Evolutionary conservation across 1,284 basidiomycete genomes (phyloP).

Genomic region (Microbotryum intermedium): DNA sequence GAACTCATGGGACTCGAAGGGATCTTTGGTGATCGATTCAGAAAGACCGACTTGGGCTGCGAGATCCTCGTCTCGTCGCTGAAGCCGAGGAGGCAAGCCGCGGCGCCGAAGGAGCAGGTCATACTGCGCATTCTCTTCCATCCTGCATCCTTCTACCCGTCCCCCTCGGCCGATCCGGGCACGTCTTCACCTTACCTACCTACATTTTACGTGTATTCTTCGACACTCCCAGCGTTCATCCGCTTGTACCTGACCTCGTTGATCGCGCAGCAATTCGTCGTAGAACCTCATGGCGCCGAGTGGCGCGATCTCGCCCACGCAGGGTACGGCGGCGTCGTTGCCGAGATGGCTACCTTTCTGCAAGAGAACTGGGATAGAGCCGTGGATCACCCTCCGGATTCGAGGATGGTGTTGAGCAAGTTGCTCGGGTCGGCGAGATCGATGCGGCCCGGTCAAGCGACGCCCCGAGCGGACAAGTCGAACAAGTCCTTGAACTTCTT

Average conservation of each 20-base stretch:
- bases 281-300: slow-evolving; percentile 39
- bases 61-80: slow-evolving; percentile 35
- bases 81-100: not conserved
- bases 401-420: slow-evolving; percentile 55
- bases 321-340: slow-evolving; percentile 62
- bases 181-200: slow-evolving; percentile 47
- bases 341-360: slow-evolving; percentile 64
- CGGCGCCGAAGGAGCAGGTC: slow-evolving; percentile 42
- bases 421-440: slow-evolving; percentile 41
- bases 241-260: slow-evolving; percentile 70
- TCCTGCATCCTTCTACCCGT: slow-evolving; percentile 49
- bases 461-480: not conserved
- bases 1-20: slow-evolving; percentile 57
- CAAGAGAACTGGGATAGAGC: slow-evolving; percentile 60
- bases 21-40: slow-evolving; percentile 44
- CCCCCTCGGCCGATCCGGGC: slow-evolving; percentile 25
- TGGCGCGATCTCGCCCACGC: slow-evolving; percentile 51
- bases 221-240: slow-evolving; percentile 66
- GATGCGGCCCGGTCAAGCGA: slow-evolving; percentile 38
- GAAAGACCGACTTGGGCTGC: slow-evolving; percentile 28
- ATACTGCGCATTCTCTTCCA: slow-evolving; percentile 60
- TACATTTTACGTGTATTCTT: slow-evolving; percentile 65
- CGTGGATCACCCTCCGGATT: slow-evolving; percentile 61
- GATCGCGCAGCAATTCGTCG: slow-evolving; percentile 31
- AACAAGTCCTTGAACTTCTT: too few species aligned